These are phyloP conservation scores for Calonectria pseudoreteaudii DNA, from an alignment of 2,329 filamentous ascomycete genomes.

Conservation along the genomic window DNA sequence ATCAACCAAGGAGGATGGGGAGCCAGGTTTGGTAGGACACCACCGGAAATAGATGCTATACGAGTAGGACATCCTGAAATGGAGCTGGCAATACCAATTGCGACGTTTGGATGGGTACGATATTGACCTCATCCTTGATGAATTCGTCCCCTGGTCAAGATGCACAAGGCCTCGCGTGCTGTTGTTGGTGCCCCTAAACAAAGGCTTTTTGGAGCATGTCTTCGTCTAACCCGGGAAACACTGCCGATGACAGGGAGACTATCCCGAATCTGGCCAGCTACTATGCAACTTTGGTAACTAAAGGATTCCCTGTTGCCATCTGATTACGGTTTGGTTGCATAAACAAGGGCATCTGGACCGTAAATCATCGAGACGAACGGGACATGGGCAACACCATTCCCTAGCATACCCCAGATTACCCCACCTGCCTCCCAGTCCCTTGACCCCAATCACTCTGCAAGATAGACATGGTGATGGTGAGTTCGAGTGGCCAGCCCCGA, in stretches of 20 bases:
- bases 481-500: slow-evolving; percentile 30
- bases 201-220: neutral
- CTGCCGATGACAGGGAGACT: neutral
- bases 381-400: slow-evolving; percentile 20
- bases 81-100: neutral
- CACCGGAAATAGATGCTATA: neutral
- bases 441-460: slow-evolving; percentile 23
- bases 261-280: neutral
- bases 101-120: neutral
- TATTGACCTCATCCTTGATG: neutral
- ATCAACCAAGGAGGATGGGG: neutral
- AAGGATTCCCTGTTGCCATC: neutral
- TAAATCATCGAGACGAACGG: neutral
- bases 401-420: slow-evolving; percentile 40
- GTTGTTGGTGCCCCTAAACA: neutral
- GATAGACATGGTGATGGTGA: slow-evolving; percentile 21
- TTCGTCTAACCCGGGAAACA: neutral
- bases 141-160: slow-evolving; percentile 3
- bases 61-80: neutral
- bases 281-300: neutral
- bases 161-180: neutral
- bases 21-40: neutral
- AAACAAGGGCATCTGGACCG: slow-evolving; percentile 21
- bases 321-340: neutral
- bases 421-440: slow-evolving; percentile 21